Base-by-base conservation (phyloP, 148 eudicot species). In the Limonium bicolor region DNA sequence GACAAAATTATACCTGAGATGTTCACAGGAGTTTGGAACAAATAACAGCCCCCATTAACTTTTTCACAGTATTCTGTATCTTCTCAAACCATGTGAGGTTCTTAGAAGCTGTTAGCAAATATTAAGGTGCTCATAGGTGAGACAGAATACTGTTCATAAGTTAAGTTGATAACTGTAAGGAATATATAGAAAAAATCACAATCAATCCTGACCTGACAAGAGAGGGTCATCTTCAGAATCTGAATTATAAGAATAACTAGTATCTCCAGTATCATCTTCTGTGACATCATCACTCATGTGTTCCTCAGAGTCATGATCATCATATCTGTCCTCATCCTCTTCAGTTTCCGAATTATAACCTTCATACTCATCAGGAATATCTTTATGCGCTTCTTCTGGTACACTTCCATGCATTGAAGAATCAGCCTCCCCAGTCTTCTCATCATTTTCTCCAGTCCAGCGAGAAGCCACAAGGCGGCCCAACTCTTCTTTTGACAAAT, bases 391-490 rank as follows among this genome's bases (percentile, higher is more conserved):
- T 49, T 70, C 86, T 27, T 71, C 78, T 40, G 54, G 58, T 50
- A 27, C 36, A 59, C 60, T 65, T 20, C 41, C 48, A 53, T 56
- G 58, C 41, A 48, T 63, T 25, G 60, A 55, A 35, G 58, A 52
- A 64, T 60, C 73, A 47, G 55, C 40, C 46, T 63, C 72, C 31
- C 27, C 58, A 50, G 68, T 44, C 48, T 75, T 53, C 47, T 77
- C 55, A 59, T 61, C 81, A 42, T 68, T 77, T 56, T 80, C 90
- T 60, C 82, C 74, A 3, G 90, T 78, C 99, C 99, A 90, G 41
- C 94, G 87, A 46, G 99, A 85, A 62, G 94, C 99, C 64, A 90
- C 77, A 27, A 61, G 69, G 45, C 94, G 99, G 37, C 99, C 99
- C 26, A 81, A 56, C 53, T 90, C 99, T 60, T 90, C 99, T 66